Percentiles rank a stretch among this genome's conserved stretches.
Evolutionary conservation across 164 flowering plant genomes (phyloP).

Genomic region (Brasenia schreberi): DNA sequence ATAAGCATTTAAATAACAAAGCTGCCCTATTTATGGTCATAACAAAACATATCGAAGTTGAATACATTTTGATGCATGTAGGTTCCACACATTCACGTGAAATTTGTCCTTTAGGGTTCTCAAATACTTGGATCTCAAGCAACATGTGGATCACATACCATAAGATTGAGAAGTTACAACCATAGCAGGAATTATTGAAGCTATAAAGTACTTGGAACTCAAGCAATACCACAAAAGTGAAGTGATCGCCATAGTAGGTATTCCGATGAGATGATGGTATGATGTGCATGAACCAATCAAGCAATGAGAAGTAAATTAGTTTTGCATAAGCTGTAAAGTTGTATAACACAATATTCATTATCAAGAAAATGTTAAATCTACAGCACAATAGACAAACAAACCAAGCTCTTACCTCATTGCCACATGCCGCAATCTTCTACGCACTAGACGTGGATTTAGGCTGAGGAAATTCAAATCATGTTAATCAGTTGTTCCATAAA

Average conservation of each 20-base stretch:
- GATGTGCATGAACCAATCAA: background rate
- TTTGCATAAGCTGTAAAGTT: background rate
- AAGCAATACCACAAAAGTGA: too few species aligned
- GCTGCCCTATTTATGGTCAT: too few species aligned
- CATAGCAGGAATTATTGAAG: too few species aligned
- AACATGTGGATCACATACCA: too few species aligned
- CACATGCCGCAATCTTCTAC: slow-evolving; percentile 69
- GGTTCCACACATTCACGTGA: too few species aligned
- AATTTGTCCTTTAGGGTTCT: too few species aligned
- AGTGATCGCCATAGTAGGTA: background rate
- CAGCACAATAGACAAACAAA: background rate
- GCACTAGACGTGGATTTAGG: slow-evolving; percentile 71
- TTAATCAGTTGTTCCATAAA: background rate
- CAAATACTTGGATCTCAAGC: too few species aligned
- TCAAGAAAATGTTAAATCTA: background rate
- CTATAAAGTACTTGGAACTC: background rate
- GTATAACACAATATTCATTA: background rate
- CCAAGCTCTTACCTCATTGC: slow-evolving; percentile 56
- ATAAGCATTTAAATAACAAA: too few species aligned
- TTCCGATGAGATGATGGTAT: background rate
- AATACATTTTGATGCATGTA: too few species aligned
- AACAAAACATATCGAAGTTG: too few species aligned
- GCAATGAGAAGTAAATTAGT: background rate
- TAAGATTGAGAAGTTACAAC: too few species aligned
- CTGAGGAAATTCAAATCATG: background rate